Base-by-base conservation (phyloP, 345 rosid species). In the Arabis hirsuta region DNA sequence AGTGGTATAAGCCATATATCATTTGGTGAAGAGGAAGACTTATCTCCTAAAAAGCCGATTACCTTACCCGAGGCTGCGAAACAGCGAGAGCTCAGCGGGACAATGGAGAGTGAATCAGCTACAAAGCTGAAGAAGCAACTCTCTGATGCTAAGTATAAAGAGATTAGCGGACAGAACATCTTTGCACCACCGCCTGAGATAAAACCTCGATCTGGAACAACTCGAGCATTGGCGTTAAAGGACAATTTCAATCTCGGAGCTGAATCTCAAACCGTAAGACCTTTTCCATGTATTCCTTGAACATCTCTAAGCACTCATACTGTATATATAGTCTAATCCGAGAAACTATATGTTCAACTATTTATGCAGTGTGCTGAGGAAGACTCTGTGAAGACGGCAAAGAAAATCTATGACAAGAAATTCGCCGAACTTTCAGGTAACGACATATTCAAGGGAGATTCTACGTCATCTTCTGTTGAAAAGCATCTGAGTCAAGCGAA, bases 131-230 rank as follows among this genome's bases (percentile, higher is more conserved):
- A 81, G 76, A 95, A 95, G 81, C 98, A 87, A 64, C 73, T 85
- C 53, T 95, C 98, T 73, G 87, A 92, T 82, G 94, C 97, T 8
- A 95, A 95, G 74, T 82, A 78, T 60, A 95, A 86, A 83, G 99
- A 95, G 83, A 90, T 95, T 22, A 91, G 85, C 52, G 99, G 98
- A 55, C 88, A 90, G 54, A 89, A 95, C 81, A 95, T 95, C 75
- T 95, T 95, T 74, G 99, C 99, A 1, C 91, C 97, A 22, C 98
- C 97, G 46, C 98, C 96, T 5, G 98, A 95, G 82, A 95, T 91
- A 42, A 76, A 86, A 73, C 96, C 99, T 0, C 85, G 99, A 52
- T 83, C 94, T 4, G 77, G 86, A 44, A 65, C 85, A 31, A 84
- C 68, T n/a, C 88, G 96, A 7, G 84, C 96, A 9, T 76, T 83